These are phyloP conservation scores for Trichoderma lentiforme DNA, from an alignment of 2,329 filamentous ascomycete genomes.

Conservation along the genomic window DNA sequence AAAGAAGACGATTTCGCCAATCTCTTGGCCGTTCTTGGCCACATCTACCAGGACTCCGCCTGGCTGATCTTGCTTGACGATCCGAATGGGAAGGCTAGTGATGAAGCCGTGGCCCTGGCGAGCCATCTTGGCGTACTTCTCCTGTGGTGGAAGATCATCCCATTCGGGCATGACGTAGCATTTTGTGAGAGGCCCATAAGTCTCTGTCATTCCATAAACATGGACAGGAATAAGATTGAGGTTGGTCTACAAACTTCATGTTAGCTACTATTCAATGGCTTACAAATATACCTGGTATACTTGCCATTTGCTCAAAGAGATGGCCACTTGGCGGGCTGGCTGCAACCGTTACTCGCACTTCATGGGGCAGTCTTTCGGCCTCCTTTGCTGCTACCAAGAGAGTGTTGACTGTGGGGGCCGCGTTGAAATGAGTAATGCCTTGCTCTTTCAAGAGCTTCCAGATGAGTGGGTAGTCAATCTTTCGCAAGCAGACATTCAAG, in stretches of 20 bases:
- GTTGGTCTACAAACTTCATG: slow-evolving; percentile 30
- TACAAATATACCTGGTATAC: neutral
- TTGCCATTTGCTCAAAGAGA: slow-evolving; percentile 88
- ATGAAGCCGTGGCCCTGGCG: slow-evolving; percentile 91
- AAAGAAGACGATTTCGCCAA: slow-evolving; percentile 68
- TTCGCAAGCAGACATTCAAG: slow-evolving; percentile 91
- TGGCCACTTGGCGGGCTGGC: slow-evolving; percentile 86
- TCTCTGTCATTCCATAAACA: slow-evolving; percentile 84
- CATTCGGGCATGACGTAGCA: slow-evolving; percentile 84
- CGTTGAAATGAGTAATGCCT: slow-evolving; percentile 89
- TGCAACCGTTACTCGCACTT: slow-evolving; percentile 86
- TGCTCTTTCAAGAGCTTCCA: slow-evolving; percentile 87
- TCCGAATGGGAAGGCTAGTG: slow-evolving; percentile 72
- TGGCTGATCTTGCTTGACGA: slow-evolving; percentile 75
- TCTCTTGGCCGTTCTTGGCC: slow-evolving; percentile 46
- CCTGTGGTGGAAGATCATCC: slow-evolving; percentile 68
- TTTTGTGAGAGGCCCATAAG: slow-evolving; percentile 93
- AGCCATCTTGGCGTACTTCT: slow-evolving; percentile 88
- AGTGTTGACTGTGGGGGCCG: slow-evolving; percentile 94
- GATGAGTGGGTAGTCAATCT: slow-evolving; percentile 91
- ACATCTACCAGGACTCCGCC: slow-evolving; percentile 53
- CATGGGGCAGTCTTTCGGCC: slow-evolving; percentile 64
- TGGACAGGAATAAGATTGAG: slow-evolving; percentile 89
- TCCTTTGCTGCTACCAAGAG: slow-evolving; percentile 77
- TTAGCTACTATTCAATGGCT: neutral